These are phyloP conservation scores for Cymbopogon flexuosus DNA, from an alignment of 202 grass and related monocot species.

Conservation along the genomic window DNA sequence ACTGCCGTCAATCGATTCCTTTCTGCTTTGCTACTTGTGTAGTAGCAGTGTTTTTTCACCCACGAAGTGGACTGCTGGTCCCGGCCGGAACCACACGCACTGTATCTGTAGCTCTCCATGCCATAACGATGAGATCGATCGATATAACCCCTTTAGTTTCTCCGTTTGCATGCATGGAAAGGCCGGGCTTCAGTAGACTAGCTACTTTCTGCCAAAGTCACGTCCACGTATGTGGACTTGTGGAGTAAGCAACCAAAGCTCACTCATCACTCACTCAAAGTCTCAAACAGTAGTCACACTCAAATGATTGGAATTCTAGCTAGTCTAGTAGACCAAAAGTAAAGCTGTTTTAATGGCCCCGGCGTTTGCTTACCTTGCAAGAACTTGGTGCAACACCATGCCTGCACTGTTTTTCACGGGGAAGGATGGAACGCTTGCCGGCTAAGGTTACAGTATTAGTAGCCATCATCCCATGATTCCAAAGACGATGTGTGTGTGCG, in stretches of 20 bases:
- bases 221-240: background rate
- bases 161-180: background rate
- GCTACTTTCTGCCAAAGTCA: background rate
- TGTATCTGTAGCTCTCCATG: too few species aligned
- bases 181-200: background rate
- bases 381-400: background rate
- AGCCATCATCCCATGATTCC: background rate
- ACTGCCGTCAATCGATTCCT: background rate
- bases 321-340: background rate
- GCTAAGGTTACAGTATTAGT: background rate
- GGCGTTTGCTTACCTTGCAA: slow-evolving; percentile 13
- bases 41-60: background rate
- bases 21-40: too few species aligned
- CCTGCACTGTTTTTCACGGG: too few species aligned
- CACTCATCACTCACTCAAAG: too few species aligned
- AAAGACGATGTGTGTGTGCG: background rate
- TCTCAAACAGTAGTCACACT: too few species aligned
- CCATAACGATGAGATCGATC: too few species aligned
- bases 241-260: background rate
- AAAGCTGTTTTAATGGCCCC: background rate
- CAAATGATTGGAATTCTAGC: background rate
- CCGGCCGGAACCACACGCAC: background rate
- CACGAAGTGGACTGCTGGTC: background rate
- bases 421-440: background rate
- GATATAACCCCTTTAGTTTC: background rate